A percentile compares a stretch with the other conserved stretches of the same genome.
Evolutionary conservation across 306 rosid genomes (phyloP).

Genomic region (Malus fusca): DNA sequence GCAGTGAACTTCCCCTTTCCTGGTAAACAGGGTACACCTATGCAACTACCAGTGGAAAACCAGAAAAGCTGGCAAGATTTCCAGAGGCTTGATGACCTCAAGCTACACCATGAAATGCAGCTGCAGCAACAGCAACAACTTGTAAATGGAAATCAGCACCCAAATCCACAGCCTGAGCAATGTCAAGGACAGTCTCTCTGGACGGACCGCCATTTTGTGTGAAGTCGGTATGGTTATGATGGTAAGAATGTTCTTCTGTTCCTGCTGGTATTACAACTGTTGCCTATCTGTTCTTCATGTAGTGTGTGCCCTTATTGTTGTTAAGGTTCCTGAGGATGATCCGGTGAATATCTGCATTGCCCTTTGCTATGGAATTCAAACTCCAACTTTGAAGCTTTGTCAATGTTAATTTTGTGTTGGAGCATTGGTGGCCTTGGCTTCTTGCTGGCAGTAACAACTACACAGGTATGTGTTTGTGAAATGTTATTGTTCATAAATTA

Average conservation of each 20-base stretch:
- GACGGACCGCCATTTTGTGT: conserved; percentile 79
- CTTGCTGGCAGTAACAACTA: conserved; percentile 74
- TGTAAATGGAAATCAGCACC: conserved; percentile 52
- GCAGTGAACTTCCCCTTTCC: conserved; percentile 70
- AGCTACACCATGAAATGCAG: conserved; percentile 63
- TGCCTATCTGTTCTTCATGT: neutral
- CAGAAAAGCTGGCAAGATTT: conserved; percentile 74
- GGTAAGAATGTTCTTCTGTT: conserved; percentile 43
- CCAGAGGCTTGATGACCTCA: conserved; percentile 45
- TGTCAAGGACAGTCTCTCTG: conserved; percentile 79
- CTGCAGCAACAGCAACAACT: conserved; percentile 51
- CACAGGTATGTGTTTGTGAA: conserved; percentile 35
- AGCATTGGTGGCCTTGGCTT: conserved; percentile 69
- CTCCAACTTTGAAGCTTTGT: conserved; percentile 64
- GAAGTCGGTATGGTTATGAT: conserved; percentile 53
- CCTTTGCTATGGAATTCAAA: conserved; percentile 46
- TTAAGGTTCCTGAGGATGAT: conserved; percentile 55
- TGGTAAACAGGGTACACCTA: conserved; percentile 69
- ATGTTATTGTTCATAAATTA: neutral
- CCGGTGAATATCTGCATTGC: conserved; percentile 44
- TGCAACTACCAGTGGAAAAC: conserved; percentile 41
- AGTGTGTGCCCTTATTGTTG: conserved; percentile 5
- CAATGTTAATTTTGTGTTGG: conserved; percentile 54
- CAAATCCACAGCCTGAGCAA: conserved; percentile 64
- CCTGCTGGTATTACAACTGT: neutral